Conservation (phyloP, 2,329 filamentous ascomycete species). For the Penicillium sp. region DNA sequence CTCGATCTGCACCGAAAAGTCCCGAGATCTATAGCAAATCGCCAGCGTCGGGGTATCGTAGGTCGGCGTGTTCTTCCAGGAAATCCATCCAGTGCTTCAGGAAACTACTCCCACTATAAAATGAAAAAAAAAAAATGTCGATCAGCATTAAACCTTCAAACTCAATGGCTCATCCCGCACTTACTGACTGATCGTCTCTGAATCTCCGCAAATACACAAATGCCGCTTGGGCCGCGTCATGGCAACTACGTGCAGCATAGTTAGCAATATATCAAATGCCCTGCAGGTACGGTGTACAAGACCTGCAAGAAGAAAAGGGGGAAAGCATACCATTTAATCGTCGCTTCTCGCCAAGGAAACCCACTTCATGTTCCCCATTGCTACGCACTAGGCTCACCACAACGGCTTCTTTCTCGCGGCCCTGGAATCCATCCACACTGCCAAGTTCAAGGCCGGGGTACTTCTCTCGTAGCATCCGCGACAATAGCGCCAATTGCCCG, state of each 20-base stretch:
- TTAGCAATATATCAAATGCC: conserved; percentile 10
- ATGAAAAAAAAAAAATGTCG: conserved; percentile 13
- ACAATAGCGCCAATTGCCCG: conserved; percentile 80
- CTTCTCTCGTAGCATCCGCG: conserved; percentile 71
- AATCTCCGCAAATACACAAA: conserved; percentile 87
- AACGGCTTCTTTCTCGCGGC: conserved; percentile 93
- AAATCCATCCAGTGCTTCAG: conserved; percentile 89
- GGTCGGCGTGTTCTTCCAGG: conserved; percentile 83
- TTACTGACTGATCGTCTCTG: conserved; percentile 86
- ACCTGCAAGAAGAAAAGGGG: too few species aligned
- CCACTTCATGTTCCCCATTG: conserved; percentile 82
- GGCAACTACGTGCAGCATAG: conserved; percentile 62
- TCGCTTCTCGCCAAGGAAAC: conserved; percentile 88
- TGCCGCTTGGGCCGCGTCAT: conserved; percentile 95
- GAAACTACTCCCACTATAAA: conserved; percentile 73
- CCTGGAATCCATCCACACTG: conserved; percentile 95
- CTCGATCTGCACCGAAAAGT: not conserved
- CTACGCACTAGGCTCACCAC: conserved; percentile 92
- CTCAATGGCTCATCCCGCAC: conserved; percentile 38
- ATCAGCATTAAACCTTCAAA: conserved; percentile 6
- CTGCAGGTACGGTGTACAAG: not conserved
- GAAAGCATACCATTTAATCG: conserved; percentile 75
- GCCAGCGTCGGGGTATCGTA: conserved; percentile 74
- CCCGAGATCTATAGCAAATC: conserved; percentile 29
- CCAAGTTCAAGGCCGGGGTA: conserved; percentile 90